These are phyloP conservation scores for Candida chauliodis DNA, from an alignment of 805 yeast species.

Conservation along the genomic window DNA sequence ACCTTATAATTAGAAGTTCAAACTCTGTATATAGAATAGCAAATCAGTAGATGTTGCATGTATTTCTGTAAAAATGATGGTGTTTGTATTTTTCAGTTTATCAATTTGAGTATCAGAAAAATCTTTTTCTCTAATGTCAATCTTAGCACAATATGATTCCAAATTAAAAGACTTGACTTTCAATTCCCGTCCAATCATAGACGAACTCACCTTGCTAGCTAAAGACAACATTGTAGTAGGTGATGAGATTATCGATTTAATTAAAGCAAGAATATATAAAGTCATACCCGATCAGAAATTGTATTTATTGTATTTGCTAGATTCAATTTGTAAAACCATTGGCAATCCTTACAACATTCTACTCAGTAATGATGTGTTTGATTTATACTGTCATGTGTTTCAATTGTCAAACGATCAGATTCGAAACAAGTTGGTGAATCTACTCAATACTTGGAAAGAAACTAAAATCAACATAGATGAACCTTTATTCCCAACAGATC, in stretches of 20 bases:
- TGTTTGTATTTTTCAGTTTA: too few relatives aligned
- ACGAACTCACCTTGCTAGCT: conserved; percentile 79
- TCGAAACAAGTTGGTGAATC: conserved; percentile 66
- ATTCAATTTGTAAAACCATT: conserved; percentile 86
- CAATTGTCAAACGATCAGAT: conserved; percentile 74
- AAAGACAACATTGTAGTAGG: conserved; percentile 80
- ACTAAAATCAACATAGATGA: conserved; percentile 56
- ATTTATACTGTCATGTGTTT: conserved; percentile 71
- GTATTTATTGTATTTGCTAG: conserved; percentile 78
- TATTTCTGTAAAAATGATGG: too few relatives aligned
- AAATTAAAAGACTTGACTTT: conserved; percentile 75
- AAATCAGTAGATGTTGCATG: too few relatives aligned
- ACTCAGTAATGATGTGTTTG: conserved; percentile 67
- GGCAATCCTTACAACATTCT: conserved; percentile 86
- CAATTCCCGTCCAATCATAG: conserved; percentile 87
- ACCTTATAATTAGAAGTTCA: too few relatives aligned
- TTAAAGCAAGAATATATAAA: conserved; percentile 69
- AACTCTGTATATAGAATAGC: too few relatives aligned
- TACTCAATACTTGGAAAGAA: conserved; percentile 85
- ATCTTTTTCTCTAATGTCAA: too few relatives aligned
- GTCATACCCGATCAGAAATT: conserved; percentile 82
- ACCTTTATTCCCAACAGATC: conserved; percentile 70
- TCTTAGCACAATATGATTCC: conserved; percentile 60
- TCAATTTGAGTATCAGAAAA: too few relatives aligned
- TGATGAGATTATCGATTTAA: conserved; percentile 68